These are phyloP conservation scores for Mycena kentingensis DNA, from an alignment of 768 basidiomycete species.

Conservation along the genomic window DNA sequence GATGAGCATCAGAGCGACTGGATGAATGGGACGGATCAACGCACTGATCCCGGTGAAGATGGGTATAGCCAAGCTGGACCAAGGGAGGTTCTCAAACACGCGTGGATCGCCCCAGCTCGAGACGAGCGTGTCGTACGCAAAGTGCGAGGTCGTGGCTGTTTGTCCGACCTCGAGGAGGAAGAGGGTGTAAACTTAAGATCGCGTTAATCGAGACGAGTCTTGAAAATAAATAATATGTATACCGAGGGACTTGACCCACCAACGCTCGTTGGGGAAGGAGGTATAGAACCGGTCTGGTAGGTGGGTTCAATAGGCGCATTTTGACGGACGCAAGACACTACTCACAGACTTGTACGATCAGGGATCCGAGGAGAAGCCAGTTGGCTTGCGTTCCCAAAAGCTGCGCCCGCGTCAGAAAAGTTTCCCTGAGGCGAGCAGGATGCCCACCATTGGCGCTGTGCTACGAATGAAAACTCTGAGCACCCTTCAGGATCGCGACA, in stretches of 20 bases:
- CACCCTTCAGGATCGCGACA: not conserved
- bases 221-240: not conserved
- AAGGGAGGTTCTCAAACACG: slow-evolving; percentile 18
- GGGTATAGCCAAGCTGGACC: slow-evolving; percentile 20
- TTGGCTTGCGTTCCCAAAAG: slow-evolving; percentile 8
- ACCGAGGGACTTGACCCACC: slow-evolving; percentile 5
- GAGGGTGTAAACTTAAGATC: slow-evolving; percentile 15
- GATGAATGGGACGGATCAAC: not conserved
- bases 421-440: not conserved
- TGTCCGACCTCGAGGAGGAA: slow-evolving; percentile 24
- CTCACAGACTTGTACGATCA: slow-evolving; percentile 8
- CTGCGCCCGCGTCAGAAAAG: not conserved
- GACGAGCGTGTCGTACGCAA: slow-evolving; percentile 23
- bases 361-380: slow-evolving; percentile 6
- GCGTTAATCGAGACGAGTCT: not conserved
- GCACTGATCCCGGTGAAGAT: slow-evolving; percentile 25
- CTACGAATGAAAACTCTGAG: not conserved
- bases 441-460: not conserved
- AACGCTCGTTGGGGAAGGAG: slow-evolving; percentile 5
- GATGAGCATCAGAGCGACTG: not conserved
- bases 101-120: slow-evolving; percentile 21
- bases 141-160: slow-evolving; percentile 24
- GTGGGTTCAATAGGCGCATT: no score
- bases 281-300: slow-evolving; percentile 9
- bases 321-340: not conserved